These are phyloP conservation scores for Cryptococcus amylolentus DNA, from an alignment of 1,284 basidiomycete genomes.

Conservation along the genomic window DNA sequence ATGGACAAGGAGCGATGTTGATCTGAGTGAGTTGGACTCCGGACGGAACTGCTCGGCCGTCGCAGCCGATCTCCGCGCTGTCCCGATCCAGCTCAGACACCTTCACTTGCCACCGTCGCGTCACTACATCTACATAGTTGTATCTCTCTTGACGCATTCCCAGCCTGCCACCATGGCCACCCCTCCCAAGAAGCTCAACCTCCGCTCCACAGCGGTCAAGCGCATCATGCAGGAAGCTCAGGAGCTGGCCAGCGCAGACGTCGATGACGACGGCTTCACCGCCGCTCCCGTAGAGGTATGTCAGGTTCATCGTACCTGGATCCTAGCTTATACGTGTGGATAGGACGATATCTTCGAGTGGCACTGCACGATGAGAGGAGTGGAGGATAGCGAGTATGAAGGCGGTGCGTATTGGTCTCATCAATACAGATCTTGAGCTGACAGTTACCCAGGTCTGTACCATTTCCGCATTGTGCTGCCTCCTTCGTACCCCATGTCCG, in stretches of 20 bases:
- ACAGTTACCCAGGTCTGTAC: conserved; percentile 55
- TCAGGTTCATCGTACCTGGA: conserved; percentile 8
- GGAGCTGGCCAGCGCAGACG: conserved; percentile 62
- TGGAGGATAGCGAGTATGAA: conserved; percentile 81
- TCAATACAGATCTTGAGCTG: background rate
- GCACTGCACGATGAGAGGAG: conserved; percentile 93
- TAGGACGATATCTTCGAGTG: conserved; percentile 62
- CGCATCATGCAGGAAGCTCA: conserved; percentile 93
- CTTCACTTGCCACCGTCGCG: background rate
- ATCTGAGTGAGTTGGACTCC: background rate
- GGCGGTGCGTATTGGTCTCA: conserved; percentile 58
- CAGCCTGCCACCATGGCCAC: background rate
- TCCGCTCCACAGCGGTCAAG: conserved; percentile 68
- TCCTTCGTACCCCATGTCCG: conserved; percentile 89
- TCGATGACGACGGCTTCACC: conserved; percentile 40
- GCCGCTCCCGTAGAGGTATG: conserved; percentile 83
- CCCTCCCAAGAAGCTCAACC: conserved; percentile 33
- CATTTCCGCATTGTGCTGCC: conserved; percentile 89
- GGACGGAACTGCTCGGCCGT: conserved; percentile 1
- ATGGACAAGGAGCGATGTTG: background rate
- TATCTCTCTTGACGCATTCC: background rate
- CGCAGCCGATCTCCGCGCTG: too few species aligned
- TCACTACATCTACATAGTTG: background rate
- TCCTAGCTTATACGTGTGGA: background rate
- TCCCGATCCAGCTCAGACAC: background rate